Percentiles rank a stretch among this genome's conserved stretches.
These are phyloP conservation scores for Agrocybe praecox DNA, from an alignment of 768 basidiomycete species.

Conservation along the genomic window DNA sequence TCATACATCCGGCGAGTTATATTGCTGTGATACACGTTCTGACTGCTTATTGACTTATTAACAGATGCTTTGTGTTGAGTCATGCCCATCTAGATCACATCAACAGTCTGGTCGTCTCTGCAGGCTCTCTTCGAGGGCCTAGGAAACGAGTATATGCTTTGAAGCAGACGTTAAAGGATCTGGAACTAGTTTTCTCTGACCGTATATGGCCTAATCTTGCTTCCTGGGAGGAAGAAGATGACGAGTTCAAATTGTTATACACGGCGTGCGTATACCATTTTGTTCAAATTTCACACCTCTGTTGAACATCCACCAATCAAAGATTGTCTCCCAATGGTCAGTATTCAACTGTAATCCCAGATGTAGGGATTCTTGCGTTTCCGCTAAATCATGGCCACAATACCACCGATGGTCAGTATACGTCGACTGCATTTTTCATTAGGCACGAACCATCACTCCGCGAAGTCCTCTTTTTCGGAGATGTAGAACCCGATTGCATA, in stretches of 20 bases:
- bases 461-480: conserved; percentile 94
- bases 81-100: conserved; percentile 94
- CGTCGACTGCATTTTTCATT: conserved; percentile 86
- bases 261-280: conserved; percentile 50
- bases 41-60: conserved; percentile 1
- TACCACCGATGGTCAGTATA: conserved; percentile 52
- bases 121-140: conserved; percentile 69
- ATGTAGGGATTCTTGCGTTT: conserved; percentile 67
- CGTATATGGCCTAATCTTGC: conserved; percentile 87
- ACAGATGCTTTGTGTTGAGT: conserved; percentile 81
- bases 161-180: conserved; percentile 61
- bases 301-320: background rate
- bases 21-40: conserved; percentile 1
- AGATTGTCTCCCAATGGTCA: conserved; percentile 51
- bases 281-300: background rate
- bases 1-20: conserved; percentile 49
- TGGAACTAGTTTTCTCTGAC: conserved; percentile 76
- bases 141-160: conserved; percentile 68
- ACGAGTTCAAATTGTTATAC: conserved; percentile 62
- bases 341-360: conserved; percentile 53
- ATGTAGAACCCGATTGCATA: conserved; percentile 86
- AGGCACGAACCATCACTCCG: conserved; percentile 58
- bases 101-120: conserved; percentile 78
- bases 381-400: conserved; percentile 75
- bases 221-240: conserved; percentile 67